Evolutionary conservation across 202 grass and related monocot genomes (phyloP).

Genomic region (Brachypodium distachyon): DNA sequence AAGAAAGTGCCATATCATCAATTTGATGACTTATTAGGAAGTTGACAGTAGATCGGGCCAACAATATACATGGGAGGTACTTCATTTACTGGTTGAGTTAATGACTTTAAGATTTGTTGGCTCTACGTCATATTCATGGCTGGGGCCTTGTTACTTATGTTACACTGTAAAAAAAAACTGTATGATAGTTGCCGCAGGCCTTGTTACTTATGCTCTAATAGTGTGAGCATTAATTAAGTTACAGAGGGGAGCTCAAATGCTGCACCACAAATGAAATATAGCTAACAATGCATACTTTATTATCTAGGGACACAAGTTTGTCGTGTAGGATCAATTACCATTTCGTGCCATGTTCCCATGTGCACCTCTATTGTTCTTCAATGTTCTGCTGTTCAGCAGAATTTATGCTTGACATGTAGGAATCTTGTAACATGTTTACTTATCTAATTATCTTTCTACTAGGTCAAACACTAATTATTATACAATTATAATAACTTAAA

Average conservation of each 20-base stretch:
- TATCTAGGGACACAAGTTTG: not conserved
- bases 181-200: not conserved
- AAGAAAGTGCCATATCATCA: not conserved
- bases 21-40: not conserved
- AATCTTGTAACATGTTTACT: slow-evolving; percentile 11
- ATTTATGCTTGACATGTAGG: slow-evolving; percentile 16
- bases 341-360: slow-evolving; percentile 17
- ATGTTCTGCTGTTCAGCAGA: not conserved
- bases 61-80: not conserved
- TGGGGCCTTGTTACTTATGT: slow-evolving; percentile 11
- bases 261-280: not conserved
- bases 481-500: not conserved
- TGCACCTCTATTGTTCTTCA: not conserved
- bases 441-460: not conserved
- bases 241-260: not conserved
- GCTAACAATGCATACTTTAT: not conserved
- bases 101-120: not conserved
- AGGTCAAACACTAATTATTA: not conserved
- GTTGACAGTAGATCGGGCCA: not conserved
- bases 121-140: not conserved
- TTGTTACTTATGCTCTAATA: not conserved
- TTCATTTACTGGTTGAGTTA: not conserved
- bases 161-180: not conserved
- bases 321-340: slow-evolving; percentile 7
- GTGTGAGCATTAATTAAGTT: not conserved